phyloP scores from a whole-genome alignment of 1,139 yeast genomes.

The Yamadazyma triangularis region DNA sequence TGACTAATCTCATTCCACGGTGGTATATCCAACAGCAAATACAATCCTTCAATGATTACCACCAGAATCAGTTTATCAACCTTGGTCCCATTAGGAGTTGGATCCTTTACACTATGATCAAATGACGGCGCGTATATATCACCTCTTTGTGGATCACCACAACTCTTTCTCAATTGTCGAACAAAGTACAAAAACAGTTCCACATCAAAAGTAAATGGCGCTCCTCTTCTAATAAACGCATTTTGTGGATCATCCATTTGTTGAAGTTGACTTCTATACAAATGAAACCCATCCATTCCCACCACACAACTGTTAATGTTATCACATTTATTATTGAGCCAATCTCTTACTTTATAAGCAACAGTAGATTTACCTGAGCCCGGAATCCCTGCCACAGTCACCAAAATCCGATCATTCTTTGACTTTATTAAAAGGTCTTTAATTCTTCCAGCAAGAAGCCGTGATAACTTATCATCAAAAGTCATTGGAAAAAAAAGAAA shows the following conservation, averaged over 20 bases:
- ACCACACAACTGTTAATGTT: too few species aligned
- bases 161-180: slow-evolving; percentile 11
- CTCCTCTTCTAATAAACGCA: slow-evolving; percentile 71
- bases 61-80: slow-evolving; percentile 43
- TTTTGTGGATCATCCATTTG: slow-evolving; percentile 48
- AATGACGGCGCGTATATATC: slow-evolving; percentile 58
- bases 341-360: slow-evolving; percentile 27
- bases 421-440: too few species aligned
- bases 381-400: slow-evolving; percentile 70
- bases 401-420: slow-evolving; percentile 37
- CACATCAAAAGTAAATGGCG: slow-evolving; percentile 82
- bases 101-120: slow-evolving; percentile 69
- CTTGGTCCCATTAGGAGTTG: slow-evolving; percentile 47
- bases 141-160: slow-evolving; percentile 14
- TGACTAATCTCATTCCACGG: slow-evolving; percentile 46
- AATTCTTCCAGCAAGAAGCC: too few species aligned
- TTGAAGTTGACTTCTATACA: slow-evolving; percentile 52
- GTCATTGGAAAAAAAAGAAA: too few species aligned
- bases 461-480: too few species aligned
- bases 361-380: slow-evolving; percentile 82
- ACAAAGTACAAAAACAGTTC: slow-evolving; percentile 26
- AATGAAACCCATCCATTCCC: slow-evolving; percentile 77
- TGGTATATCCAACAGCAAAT: slow-evolving; percentile 45
- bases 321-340: slow-evolving; percentile 26
- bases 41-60: slow-evolving; percentile 63